phyloP scores from a whole-genome alignment of 2,329 filamentous ascomycete species.

The Xylariales sp. region DNA sequence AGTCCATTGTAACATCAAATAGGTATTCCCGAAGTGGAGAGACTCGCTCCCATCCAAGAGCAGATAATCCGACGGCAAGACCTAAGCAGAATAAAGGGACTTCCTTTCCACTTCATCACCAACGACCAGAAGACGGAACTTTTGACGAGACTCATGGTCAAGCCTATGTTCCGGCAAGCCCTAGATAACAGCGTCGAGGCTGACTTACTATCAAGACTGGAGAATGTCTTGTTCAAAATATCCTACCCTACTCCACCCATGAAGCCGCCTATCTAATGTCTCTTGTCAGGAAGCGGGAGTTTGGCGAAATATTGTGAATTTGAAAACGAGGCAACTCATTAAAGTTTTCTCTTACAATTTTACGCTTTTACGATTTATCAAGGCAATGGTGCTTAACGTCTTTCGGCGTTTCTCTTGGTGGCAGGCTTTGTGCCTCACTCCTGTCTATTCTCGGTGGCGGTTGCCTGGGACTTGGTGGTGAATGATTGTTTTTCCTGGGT shows the following conservation, averaged over 20 bases:
- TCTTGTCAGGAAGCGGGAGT: background rate
- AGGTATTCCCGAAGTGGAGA: slow-evolving; percentile 33
- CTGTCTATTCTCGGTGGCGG: too few relatives aligned
- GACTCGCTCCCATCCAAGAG: slow-evolving; percentile 32
- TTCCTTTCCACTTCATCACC: slow-evolving; percentile 23
- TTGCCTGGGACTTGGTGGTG: too few relatives aligned
- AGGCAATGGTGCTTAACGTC: background rate
- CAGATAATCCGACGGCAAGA: slow-evolving; percentile 20
- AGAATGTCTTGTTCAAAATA: slow-evolving; percentile 32
- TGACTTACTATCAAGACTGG: slow-evolving; percentile 23
- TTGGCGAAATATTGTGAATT: background rate
- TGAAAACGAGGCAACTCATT: background rate
- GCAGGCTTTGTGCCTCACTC: too few relatives aligned
- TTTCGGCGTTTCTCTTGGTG: too few relatives aligned
- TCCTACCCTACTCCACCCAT: slow-evolving; percentile 36
- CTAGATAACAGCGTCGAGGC: slow-evolving; percentile 21
- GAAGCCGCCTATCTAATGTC: slow-evolving; percentile 13
- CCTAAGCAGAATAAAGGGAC: slow-evolving; percentile 9
- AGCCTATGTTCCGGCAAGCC: slow-evolving; percentile 22
- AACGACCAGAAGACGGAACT: slow-evolving; percentile 33
- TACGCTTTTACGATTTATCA: too few relatives aligned
- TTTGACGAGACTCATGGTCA: slow-evolving; percentile 33
- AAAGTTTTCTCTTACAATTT: background rate
- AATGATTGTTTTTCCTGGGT: too few relatives aligned
- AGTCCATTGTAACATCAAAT: slow-evolving; percentile 1